Evolutionary conservation across 257 asterid species (phyloP), one percentile per base, ranked within the genome.

Genomic region (Rehmannia glutinosa): DNA sequence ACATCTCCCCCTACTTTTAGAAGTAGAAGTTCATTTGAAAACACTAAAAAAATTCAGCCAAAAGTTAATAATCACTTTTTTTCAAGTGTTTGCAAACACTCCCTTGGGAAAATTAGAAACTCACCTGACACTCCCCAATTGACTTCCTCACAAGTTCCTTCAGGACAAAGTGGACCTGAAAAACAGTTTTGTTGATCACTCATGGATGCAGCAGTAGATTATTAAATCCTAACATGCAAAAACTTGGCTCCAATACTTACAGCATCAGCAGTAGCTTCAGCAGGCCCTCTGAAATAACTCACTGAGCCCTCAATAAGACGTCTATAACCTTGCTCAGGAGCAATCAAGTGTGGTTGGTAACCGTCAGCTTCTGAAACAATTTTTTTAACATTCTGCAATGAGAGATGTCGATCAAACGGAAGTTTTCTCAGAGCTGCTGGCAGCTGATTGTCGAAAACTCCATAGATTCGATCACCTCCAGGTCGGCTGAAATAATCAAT

Each of bases 311-410:
- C 98, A 64, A 92, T 89, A 66, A 92, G 96, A 28, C 98, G 80
- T 11, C 96, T 81, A 74, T 92, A 92, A 68, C 96, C 98, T 89
- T 89, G 98, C 83, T 91, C 98, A 30, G 98, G 98, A 25, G 98
- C 96, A 79, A 91, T 91, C 86, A 91, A 87, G 79, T 91, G 97
- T 4, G 98, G 98, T 69, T 92, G 97, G 74, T 90, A 92, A 65
- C 98, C 98, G 78, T 92, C 98, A 66, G 97, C 97, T 70, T 92
- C 97, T 32, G 98, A 90, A 69, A 92, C 98, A 53, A 93, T 73
- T 80, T 77, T 93, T 71, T 73, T 88, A 2, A 93, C 96, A 59
- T 88, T 93, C 67, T 93, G 96, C 41, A 84, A 24, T 1, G 96
- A 90, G 60, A 90, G 97, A 76, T 93, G 95, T 43, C 97, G 88